A percentile compares a stretch with the other conserved stretches of the same genome.
Conservation (phyloP, 495 filamentous ascomycete genomes). For the Penicillium subrubescens region DNA sequence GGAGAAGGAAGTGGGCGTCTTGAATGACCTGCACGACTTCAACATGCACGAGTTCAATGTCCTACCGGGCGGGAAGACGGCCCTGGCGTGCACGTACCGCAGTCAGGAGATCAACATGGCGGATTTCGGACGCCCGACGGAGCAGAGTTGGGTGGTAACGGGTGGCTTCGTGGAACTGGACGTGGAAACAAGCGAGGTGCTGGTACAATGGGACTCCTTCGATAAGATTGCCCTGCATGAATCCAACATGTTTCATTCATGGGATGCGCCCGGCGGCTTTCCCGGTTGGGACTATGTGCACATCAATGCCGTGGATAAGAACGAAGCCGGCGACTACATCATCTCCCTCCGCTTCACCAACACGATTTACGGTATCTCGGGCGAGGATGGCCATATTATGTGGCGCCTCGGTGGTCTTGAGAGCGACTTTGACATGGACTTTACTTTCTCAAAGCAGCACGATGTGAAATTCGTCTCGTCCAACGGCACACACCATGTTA, state of each 20-base stretch:
- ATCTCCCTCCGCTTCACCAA: slow-evolving; percentile 59
- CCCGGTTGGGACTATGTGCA: slow-evolving; percentile 49
- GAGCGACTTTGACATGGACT: slow-evolving; percentile 46
- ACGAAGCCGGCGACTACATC: slow-evolving; percentile 55
- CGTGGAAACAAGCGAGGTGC: slow-evolving; percentile 44
- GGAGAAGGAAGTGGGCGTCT: slow-evolving; percentile 38
- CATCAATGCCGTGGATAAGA: slow-evolving; percentile 48
- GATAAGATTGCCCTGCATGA: slow-evolving; percentile 46
- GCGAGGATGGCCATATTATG: slow-evolving; percentile 55
- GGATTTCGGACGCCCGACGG: slow-evolving; percentile 45
- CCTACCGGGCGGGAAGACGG: slow-evolving; percentile 41
- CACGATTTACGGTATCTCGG: slow-evolving; percentile 59
- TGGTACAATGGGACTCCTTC: slow-evolving; percentile 50
- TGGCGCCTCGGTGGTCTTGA: slow-evolving; percentile 58
- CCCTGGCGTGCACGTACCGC: slow-evolving; percentile 53
- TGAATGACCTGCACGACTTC: slow-evolving; percentile 43
- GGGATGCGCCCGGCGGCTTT: slow-evolving; percentile 15
- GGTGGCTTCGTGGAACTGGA: slow-evolving; percentile 52
- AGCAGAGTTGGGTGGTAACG: slow-evolving; percentile 40
- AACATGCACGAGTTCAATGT: slow-evolving; percentile 57
- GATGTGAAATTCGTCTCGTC: slow-evolving; percentile 58
- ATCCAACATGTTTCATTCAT: slow-evolving; percentile 49
- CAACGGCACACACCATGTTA: slow-evolving; percentile 49
- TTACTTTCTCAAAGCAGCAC: slow-evolving; percentile 63
- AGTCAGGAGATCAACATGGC: slow-evolving; percentile 41